Evolutionary conservation across 2,329 filamentous ascomycete genomes (phyloP).

Genomic region (Fonsecaea nubica): DNA sequence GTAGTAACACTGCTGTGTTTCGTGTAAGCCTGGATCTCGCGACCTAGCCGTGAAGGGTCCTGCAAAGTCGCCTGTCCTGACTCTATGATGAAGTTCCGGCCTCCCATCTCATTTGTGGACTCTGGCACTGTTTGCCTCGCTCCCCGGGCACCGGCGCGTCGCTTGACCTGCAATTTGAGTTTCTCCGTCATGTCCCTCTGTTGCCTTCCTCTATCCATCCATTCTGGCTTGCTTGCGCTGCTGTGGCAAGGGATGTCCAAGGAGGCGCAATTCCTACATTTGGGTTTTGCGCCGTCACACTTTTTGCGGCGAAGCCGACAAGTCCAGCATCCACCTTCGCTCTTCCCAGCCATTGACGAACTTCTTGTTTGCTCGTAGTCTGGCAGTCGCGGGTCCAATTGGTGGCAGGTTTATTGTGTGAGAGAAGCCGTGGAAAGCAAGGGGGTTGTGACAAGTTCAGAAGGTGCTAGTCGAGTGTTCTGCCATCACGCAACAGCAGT

Average conservation of each 20-base stretch:
- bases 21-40: not conserved
- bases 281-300: constrained; percentile 62
- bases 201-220: constrained; percentile 62
- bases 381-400: not conserved
- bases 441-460: not conserved
- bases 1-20: not conserved
- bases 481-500: not conserved
- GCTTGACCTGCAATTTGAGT: constrained; percentile 64
- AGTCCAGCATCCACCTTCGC: constrained; percentile 7
- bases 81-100: constrained; percentile 8
- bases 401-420: not conserved
- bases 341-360: not conserved
- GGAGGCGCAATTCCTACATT: constrained; percentile 58
- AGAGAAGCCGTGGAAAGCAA: not conserved
- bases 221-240: constrained; percentile 59
- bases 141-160: constrained; percentile 56
- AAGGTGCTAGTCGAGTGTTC: too few species aligned
- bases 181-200: constrained; percentile 60
- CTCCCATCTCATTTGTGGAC: constrained; percentile 23
- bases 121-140: constrained; percentile 22
- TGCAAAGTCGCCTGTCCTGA: not conserved
- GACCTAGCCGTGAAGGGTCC: not conserved
- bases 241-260: constrained; percentile 65
- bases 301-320: constrained; percentile 65
- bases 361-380: not conserved